phyloP scores from a whole-genome alignment of 2,329 filamentous ascomycete genomes.

The Pseudocercospora ulei region DNA sequence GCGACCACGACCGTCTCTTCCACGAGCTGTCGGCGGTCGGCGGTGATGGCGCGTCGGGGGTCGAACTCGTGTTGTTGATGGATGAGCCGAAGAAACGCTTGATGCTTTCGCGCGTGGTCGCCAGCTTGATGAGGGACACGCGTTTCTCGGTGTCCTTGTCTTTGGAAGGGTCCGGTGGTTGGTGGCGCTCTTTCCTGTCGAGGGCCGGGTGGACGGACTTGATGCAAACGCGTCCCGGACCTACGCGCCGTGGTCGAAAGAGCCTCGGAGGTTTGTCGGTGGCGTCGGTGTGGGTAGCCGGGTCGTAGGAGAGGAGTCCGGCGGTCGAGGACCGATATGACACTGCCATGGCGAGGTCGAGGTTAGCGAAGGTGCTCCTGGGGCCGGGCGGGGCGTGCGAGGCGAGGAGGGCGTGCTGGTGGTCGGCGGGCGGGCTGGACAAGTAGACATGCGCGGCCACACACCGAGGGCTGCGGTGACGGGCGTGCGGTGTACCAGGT shows the following conservation, averaged over 20 bases:
- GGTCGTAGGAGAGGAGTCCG: slow-evolving; percentile 25
- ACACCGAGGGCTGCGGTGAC: slow-evolving; percentile 11
- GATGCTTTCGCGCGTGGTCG: slow-evolving; percentile 43
- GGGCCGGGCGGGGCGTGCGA: slow-evolving; percentile 8
- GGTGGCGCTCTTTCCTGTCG: slow-evolving; percentile 25
- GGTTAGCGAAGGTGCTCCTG: slow-evolving; percentile 15
- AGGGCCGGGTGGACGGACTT: slow-evolving; percentile 43
- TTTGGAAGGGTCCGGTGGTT: slow-evolving; percentile 15
- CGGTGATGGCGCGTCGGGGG: slow-evolving; percentile 7
- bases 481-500: slow-evolving; percentile 17
- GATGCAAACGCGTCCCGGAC: slow-evolving; percentile 51
- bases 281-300: slow-evolving; percentile 20
- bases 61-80: slow-evolving; percentile 28
- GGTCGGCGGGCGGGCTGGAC: slow-evolving; percentile 8
- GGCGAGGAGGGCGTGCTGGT: slow-evolving; percentile 8
- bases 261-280: slow-evolving; percentile 27
- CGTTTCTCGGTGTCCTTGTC: slow-evolving; percentile 16
- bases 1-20: slow-evolving; percentile 32
- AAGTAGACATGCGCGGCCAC: slow-evolving; percentile 14
- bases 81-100: slow-evolving; percentile 44
- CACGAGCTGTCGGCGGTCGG: slow-evolving; percentile 17
- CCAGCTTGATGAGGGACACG: slow-evolving; percentile 40
- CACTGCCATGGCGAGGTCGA: slow-evolving; percentile 20
- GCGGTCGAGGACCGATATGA: slow-evolving; percentile 24
- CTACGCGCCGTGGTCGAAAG: slow-evolving; percentile 46